Base-by-base conservation (phyloP, 1,284 basidiomycete species). In the Ustilago vetiveriae region DNA sequence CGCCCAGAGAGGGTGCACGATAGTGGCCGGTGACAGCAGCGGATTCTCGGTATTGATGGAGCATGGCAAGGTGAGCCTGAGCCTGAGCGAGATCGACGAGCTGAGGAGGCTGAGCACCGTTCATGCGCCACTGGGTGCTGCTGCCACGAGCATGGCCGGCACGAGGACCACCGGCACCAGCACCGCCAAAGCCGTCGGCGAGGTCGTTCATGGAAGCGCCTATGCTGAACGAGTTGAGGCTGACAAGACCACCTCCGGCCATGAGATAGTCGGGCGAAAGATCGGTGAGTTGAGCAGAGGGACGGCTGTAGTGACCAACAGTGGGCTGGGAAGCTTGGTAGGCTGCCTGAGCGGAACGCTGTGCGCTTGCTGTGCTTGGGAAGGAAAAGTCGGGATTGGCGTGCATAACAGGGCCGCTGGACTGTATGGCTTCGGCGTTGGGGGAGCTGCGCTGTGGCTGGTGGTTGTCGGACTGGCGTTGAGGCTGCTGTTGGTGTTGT, bases 1-100 rank as follows among this genome's bases (percentile, higher is more conserved):
- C 88, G 92, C 92, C 92, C 85, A 98, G 97, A 0, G 96, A 98
- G 13, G 92, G 88, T 87, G 95, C 94, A 85, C 96, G 95, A 79
- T 92, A 89, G 83, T 98, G 95, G 68, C 96, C 92, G 14, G 92
- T 92, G 50, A 92, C 94, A 23, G 73, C 70, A n/a, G 75, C 65
- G 14, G 78, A 77, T 33, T 69, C 64, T 72, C 96, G 90, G 87
- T 98, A 98, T 80, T 97, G 94, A 79, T 96, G 92, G 43, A 98
- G 86, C 75, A 94, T 95, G 77, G 94, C 92, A 6, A 99, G 86
- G 82, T 99, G 96, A 10, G 94, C 92, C 82, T 95, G 93, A 3
- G 83, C 84, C 64, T 82, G 82, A 36, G 81, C 79, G n/a, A 84
- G 80, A 52, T 82, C 76, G 14, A 80, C 71, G 7, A 67, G 46